Base-by-base conservation (phyloP, 2,329 filamentous ascomycete genomes). In the Seiridium unicorne region DNA sequence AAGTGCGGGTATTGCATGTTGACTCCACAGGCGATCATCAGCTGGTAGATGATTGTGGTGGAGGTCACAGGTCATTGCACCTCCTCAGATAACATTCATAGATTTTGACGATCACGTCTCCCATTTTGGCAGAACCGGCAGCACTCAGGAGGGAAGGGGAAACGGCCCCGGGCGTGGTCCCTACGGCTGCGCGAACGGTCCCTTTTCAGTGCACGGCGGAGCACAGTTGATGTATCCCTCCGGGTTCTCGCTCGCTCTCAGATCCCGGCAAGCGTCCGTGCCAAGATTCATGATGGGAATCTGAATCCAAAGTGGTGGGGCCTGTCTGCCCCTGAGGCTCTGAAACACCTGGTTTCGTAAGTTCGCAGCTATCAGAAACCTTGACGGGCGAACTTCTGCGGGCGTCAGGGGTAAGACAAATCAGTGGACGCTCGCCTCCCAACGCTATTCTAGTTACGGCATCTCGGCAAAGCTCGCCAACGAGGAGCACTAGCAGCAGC, bases 291-390 rank as follows among this genome's bases (percentile, higher is more conserved):
- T 53, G 32, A 49, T 26, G 46, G 49, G 34, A 10, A 38, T 51
- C 48, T 51, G 18, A 51, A 42, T 7, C 13, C 38, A 38, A 36
- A n/a, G 49, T 13, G 32, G 18, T 26, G n/a, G 49, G 38, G 32
- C 31, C 49, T 18, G 34, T 36, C 35, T 31, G 46, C n/a, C 46
- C 46, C n/a, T 31, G n/a, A 26, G 46, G 31, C 13, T 32, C 32
- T 53, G 49, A 53, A 53, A 53, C 49, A 53, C 49, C 35, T 34
- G 38, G 49, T 53, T 38, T 36, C 49, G 49, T 53, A 53, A 32
- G 31, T 53, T 51, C 18, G 26, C 26, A 38, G 13, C 49, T 13
- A 42, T n/a, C 48, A n/a, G 49, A 53, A 53, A 53, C 49, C 32
- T 35, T 53, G 34, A 13, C 5, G 34, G 49, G 7, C 32, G 31